phyloP scores from a whole-genome alignment of 2,329 filamentous ascomycete species.

The Fusarium clavum region DNA sequence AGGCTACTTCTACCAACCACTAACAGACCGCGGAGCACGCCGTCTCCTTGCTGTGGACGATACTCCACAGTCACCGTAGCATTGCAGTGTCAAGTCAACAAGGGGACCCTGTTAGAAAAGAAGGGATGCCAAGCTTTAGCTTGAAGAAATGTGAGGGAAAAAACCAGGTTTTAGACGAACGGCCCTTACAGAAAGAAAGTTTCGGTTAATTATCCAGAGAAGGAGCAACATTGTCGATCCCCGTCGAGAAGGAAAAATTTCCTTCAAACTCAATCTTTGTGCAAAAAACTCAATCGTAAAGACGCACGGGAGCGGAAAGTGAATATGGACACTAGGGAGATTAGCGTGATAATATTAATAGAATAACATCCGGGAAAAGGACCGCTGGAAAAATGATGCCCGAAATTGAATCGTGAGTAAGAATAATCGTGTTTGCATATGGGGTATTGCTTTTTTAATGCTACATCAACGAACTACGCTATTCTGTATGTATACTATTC shows the following conservation, averaged over 20 bases:
- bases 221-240: neutral
- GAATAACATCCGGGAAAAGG: neutral
- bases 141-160: neutral
- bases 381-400: neutral
- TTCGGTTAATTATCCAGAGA: neutral
- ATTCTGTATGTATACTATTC: neutral
- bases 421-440: neutral
- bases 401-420: neutral
- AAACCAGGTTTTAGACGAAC: neutral
- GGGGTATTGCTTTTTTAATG: neutral
- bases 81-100: neutral
- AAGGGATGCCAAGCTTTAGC: neutral
- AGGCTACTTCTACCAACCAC: neutral
- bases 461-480: neutral
- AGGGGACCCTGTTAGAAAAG: neutral
- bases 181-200: neutral
- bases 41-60: neutral
- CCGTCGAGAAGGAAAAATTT: neutral
- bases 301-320: neutral
- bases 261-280: neutral
- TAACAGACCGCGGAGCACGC: neutral
- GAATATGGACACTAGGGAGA: neutral
- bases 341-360: neutral
- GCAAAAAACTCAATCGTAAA: neutral
- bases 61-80: neutral